Percentiles rank a stretch among this genome's conserved stretches.
phyloP scores from a whole-genome alignment of 2,329 filamentous ascomycete genomes.

The Aureobasidium sp. region DNA sequence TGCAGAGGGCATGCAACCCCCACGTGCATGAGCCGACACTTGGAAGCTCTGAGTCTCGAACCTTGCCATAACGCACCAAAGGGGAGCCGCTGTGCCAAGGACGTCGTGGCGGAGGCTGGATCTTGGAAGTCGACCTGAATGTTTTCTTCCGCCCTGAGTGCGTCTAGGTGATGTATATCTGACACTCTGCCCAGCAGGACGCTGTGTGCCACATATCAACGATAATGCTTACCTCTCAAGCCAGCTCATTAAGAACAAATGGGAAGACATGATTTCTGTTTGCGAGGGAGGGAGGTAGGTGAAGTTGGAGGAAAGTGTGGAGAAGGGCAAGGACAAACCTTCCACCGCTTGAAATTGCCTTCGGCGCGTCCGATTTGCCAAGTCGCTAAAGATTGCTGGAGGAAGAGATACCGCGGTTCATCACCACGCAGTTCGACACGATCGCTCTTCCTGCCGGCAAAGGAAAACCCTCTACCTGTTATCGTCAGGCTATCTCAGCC shows the following conservation, averaged over 20 bases:
- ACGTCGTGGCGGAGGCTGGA: conserved; percentile 2
- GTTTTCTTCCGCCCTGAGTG: not conserved
- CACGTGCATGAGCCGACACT: conserved; percentile 8
- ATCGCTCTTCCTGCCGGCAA: not conserved
- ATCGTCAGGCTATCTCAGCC: not conserved
- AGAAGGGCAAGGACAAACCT: not conserved
- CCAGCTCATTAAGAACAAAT: not conserved
- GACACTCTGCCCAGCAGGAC: not conserved
- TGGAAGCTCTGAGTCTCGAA: conserved; percentile 1
- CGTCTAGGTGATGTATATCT: not conserved
- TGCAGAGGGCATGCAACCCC: not conserved
- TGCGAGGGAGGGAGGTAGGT: not conserved
- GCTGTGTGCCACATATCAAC: not conserved
- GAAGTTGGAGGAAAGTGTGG: conserved; percentile 6
- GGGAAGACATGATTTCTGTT: not conserved
- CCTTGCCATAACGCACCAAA: not conserved
- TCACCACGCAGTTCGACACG: not conserved
- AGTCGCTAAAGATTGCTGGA: not conserved
- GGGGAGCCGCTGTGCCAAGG: conserved; percentile 3
- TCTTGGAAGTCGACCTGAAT: conserved; percentile 2
- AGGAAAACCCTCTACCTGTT: not conserved
- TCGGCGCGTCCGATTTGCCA: not conserved
- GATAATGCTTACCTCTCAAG: not conserved
- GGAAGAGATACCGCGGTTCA: not conserved
- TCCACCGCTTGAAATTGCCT: not conserved